Conservation (phyloP, 805 yeast species). For the Candida koratica region DNA sequence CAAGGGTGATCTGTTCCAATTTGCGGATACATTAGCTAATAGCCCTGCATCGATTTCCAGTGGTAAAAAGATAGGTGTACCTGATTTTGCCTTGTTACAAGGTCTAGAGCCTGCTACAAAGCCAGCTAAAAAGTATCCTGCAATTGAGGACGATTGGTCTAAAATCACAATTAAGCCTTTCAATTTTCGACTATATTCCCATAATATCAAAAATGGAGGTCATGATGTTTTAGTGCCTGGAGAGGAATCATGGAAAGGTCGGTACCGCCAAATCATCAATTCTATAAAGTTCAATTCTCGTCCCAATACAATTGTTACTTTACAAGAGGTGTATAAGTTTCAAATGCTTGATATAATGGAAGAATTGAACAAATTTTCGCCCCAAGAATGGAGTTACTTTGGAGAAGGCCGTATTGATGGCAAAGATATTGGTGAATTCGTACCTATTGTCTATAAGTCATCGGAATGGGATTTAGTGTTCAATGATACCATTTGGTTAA, state of each 20-base stretch:
- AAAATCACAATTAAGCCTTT: constrained; percentile 14
- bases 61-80: constrained; percentile 13
- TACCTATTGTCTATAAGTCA: constrained; percentile 29
- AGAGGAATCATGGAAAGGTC: constrained; percentile 24
- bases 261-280: constrained; percentile 18
- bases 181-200: constrained; percentile 32
- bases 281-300: constrained; percentile 25
- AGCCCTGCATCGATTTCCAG: constrained; percentile 10
- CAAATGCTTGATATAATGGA: constrained; percentile 31
- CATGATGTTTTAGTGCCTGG: constrained; percentile 21
- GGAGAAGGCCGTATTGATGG: constrained; percentile 32
- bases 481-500: constrained; percentile 33
- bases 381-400: constrained; percentile 27
- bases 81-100: constrained; percentile 5
- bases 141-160: constrained; percentile 15
- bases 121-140: constrained; percentile 11
- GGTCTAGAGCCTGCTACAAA: constrained; percentile 6
- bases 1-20: constrained; percentile 13
- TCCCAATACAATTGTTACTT: constrained; percentile 32
- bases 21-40: constrained; percentile 12
- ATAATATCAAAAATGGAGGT: constrained; percentile 32
- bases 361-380: constrained; percentile 21
- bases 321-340: constrained; percentile 36
- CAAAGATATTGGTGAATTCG: constrained; percentile 24
- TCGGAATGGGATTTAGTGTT: constrained; percentile 28